Base-by-base conservation (phyloP, 306 rosid genomes). In the Pyrus communis region DNA sequence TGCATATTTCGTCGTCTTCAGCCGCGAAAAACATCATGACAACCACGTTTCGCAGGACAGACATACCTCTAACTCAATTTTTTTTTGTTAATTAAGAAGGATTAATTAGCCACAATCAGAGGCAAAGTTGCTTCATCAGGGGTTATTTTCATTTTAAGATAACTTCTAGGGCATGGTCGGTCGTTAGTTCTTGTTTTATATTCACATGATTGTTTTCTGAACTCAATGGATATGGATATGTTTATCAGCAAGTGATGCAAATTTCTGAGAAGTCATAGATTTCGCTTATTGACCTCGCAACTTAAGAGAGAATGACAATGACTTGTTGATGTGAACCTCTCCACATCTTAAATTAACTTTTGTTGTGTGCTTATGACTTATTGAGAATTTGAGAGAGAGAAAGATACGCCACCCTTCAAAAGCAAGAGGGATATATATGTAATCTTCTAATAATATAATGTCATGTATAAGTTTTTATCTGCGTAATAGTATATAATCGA, bases 241-340 rank as follows among this genome's bases (percentile, higher is more conserved):
- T 55, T 15, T 9, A 38, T 45, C 27, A 40, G 45, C 43, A 75
- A 77, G 55, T 46, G 71, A 57, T 77, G 78, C 38, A 38, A 71
- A 77, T 55, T 15, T 25, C 4, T 40, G 70, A 46, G 3, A 7
- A 22, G 51, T 64, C 75, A 46, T 69, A 22, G 12, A 61, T 51
- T 67, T 76, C 75, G 75, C 74, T 22, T 82, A 67, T 72, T 77
- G 85, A 82, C 81, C 69, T 66, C 27, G 68, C 78, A 77, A 67
- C 79, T 46, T 18, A 4, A 62, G 61, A 46, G 12, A 59, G 61
- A 51, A 60, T n/a, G 85, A 77, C 60, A 77, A 74, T 40, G 79
- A 77, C 76, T 35, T 38, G 73, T 76, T 35, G 49, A 73, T 49
- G 79, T 51, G 40, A 23, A 40, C 27, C 17, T 46, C n/a, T 43